Evolutionary conservation across 306 rosid species (phyloP).

Genomic region (Cucurbita argyrosperma): DNA sequence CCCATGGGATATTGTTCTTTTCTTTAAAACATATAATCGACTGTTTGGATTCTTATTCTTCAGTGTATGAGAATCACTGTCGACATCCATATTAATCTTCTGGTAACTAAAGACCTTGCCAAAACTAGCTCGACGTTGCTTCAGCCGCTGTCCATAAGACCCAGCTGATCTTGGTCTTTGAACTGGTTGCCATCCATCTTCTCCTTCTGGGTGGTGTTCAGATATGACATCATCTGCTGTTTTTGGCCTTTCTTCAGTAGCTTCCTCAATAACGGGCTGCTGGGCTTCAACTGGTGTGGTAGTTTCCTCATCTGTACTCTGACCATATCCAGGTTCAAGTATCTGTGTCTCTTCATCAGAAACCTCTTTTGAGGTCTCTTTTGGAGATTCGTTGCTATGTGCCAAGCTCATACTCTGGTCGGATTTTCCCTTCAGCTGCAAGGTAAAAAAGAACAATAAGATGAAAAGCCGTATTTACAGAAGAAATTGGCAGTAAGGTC

Average conservation of each 20-base stretch:
- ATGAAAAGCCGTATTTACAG: neutral
- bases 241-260: constrained; percentile 33
- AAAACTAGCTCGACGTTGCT: constrained; percentile 72
- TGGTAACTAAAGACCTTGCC: constrained; percentile 65
- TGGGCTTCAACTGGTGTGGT: constrained; percentile 31
- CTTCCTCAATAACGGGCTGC: constrained; percentile 26
- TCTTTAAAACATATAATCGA: constrained; percentile 59
- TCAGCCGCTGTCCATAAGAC: constrained; percentile 53
- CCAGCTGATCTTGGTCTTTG: constrained; percentile 89
- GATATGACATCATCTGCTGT: constrained; percentile 26
- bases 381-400: constrained; percentile 60
- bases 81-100: constrained; percentile 56
- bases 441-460: constrained; percentile 13
- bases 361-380: constrained; percentile 54
- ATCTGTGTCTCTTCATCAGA: constrained; percentile 55
- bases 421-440: constrained; percentile 57
- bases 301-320: constrained; percentile 40
- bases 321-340: constrained; percentile 24
- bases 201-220: constrained; percentile 66
- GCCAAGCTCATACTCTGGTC: constrained; percentile 24
- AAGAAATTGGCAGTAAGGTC: neutral
- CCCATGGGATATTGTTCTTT: constrained; percentile 58
- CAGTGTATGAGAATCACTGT: constrained; percentile 29
- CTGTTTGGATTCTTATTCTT: constrained; percentile 44
- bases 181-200: constrained; percentile 94